These are phyloP conservation scores for Xylaria sp. DNA, from an alignment of 2,329 filamentous ascomycete genomes.

Conservation along the genomic window DNA sequence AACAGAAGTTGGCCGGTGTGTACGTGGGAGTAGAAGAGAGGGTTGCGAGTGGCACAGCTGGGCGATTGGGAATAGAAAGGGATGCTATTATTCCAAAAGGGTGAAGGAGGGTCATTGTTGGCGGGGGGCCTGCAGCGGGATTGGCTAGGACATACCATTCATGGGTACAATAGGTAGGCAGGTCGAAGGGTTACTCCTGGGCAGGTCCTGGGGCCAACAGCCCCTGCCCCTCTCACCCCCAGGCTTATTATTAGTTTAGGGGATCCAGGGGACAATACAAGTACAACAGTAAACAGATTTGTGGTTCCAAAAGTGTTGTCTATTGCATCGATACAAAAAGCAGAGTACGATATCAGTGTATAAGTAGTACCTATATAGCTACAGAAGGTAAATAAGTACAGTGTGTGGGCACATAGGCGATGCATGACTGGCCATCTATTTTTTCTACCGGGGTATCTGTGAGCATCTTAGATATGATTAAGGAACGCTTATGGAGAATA, in stretches of 20 bases:
- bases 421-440: background rate
- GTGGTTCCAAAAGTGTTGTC: background rate
- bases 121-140: slow-evolving; percentile 35
- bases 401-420: background rate
- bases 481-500: slow-evolving; percentile 2
- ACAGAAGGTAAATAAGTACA: background rate
- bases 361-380: background rate
- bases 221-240: slow-evolving; percentile 27
- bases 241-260: slow-evolving; percentile 27
- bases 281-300: background rate
- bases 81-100: slow-evolving; percentile 38
- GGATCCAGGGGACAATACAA: slow-evolving; percentile 14
- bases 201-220: slow-evolving; percentile 15
- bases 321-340: background rate
- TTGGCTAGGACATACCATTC: slow-evolving; percentile 25
- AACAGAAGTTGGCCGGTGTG: slow-evolving; percentile 17
- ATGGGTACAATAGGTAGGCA: background rate
- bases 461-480: background rate
- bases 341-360: background rate
- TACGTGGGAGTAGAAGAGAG: slow-evolving; percentile 29
- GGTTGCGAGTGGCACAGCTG: slow-evolving; percentile 30
- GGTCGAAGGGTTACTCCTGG: slow-evolving; percentile 14
- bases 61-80: slow-evolving; percentile 37
- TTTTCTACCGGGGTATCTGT: background rate
- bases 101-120: slow-evolving; percentile 34